Percentiles rank a stretch among this genome's conserved stretches.
Evolutionary conservation across 306 rosid species (phyloP).

Genomic region (Corylus avellana): DNA sequence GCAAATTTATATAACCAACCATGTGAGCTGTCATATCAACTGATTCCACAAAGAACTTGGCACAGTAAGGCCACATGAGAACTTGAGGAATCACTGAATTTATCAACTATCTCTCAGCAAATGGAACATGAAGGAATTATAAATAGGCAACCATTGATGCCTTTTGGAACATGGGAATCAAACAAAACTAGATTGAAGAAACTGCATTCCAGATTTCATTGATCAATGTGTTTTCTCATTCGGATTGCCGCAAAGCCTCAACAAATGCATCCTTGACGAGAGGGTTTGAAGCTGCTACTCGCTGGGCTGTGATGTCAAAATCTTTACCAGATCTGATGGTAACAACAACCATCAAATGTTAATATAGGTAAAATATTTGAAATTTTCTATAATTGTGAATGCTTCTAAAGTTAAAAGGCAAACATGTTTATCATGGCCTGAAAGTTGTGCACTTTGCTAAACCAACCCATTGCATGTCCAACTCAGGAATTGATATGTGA

Average conservation of each 20-base stretch:
- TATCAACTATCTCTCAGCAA: neutral
- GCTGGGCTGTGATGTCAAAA: constrained; percentile 78
- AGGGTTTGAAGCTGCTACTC: constrained; percentile 92
- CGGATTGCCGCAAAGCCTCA: constrained; percentile 50
- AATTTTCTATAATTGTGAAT: neutral
- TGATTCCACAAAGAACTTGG: constrained; percentile 19
- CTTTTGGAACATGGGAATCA: constrained; percentile 17
- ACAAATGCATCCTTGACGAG: constrained; percentile 72
- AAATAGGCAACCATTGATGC: constrained; percentile 16
- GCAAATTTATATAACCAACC: neutral
- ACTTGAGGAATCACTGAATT: constrained; percentile 4
- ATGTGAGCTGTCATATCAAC: neutral
- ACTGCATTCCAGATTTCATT: constrained; percentile 9
- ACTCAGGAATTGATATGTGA: constrained; percentile 3
- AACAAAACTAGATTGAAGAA: neutral
- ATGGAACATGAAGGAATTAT: neutral
- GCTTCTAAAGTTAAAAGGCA: neutral
- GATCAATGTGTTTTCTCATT: constrained; percentile 42
- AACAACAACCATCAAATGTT: constrained; percentile 33
- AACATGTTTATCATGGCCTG: constrained; percentile 11
- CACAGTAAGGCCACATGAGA: constrained; percentile 13
- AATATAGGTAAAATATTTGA: neutral
- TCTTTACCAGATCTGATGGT: constrained; percentile 82
- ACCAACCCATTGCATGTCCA: constrained; percentile 29
- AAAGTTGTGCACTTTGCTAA: neutral